Evolutionary conservation across 2,329 filamentous ascomycete genomes (phyloP), one percentile per base, ranked within the genome.

Genomic region (Colletotrichum magnum): DNA sequence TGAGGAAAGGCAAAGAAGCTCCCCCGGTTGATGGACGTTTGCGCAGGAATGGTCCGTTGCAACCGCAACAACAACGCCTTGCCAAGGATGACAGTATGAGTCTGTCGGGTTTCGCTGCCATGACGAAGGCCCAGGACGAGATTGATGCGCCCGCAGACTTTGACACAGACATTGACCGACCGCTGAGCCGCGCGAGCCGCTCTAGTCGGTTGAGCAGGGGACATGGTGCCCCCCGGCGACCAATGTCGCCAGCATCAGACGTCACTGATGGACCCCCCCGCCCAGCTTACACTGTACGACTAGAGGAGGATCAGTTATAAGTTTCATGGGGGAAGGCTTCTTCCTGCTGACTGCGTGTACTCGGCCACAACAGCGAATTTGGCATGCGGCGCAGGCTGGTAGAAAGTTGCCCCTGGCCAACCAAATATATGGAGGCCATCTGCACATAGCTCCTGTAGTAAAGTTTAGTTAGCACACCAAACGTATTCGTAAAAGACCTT

Each of bases 21-120:
- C 76, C 75, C 12, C 74, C 73, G 2, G 76, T 79, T 4, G 71
- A 72, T 10, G 59, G 59, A 2, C 58, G 68, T n/a, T 65, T 73
- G 15, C 71, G 69, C 13, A 68, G 58, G 13, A 26, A 53, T 7
- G 51, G 62, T 13, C 50, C 21, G 12, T 15, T 43, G 53, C 65
- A 52, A 32, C 53, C 7, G 10, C 32, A 36, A 36, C 32, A 62
- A n/a, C 57, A 63, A 16, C 59, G 68, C 16, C 61, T 57, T 5
- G 39, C 54, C 1, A 28, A 69, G 13, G 69, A 71, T 5, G 75
- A 74, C 13, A 63, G 64, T 9, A 68, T 72, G 69, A 74, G 72
- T 32, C 51, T 73, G 18, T 53, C 68, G 10, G 70, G 71, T 16
- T 74, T 73, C 13, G 71, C 70, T 12, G 64, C 58, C 9, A 68